Evolutionary conservation across 495 filamentous ascomycete genomes (phyloP), one percentile per base, ranked within the genome.

Genomic region (Aspergillus coremiiformis): DNA sequence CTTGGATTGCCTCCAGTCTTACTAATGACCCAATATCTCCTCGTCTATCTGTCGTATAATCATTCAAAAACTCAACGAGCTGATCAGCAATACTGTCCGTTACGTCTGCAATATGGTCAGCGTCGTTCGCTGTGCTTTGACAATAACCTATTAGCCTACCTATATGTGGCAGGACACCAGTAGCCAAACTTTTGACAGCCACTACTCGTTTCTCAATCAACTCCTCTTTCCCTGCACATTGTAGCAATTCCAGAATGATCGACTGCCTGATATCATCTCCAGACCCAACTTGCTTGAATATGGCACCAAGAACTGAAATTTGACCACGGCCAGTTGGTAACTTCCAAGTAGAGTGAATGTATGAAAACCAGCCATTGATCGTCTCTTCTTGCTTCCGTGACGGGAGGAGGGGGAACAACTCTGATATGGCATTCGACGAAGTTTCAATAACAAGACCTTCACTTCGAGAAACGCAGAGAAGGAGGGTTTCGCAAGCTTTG

Each of bases 11-110:
- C 60, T 90, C 86, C 12, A 89, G 60, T 11, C 93, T 76, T 11
- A 92, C 85, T 24, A 86, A 78, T 2, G 89, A 94, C 4, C 93
- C 93, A 48, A 96, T 76, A 60, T 99, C 93, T 11, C 93, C 94
- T 8, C 89, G 77, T 35, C 86, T 78, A 58, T 87, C 90, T 9
- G 86, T 87, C 0, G 87, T 90, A 57, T 97, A 96, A 62, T 99
- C 91, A 49, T 93, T 85, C 39, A 97, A 63, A 9, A 84, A 56
- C 62, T 73, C 19, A 54, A 68, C 26, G 78, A 70, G 21, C 76
- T 64, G 33, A 2, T 54, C 53, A 14, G 60, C 56, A 33, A 74
- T 52, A 37, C 20, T 54, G 39, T 65, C 53, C 10, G 59, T 64
- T 12, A 58, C 24, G 46, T 47, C 71, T 74, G 17, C 21, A 2